Evolutionary conservation across 129 eudicot species (phyloP).

Genomic region (Mikania micrantha): DNA sequence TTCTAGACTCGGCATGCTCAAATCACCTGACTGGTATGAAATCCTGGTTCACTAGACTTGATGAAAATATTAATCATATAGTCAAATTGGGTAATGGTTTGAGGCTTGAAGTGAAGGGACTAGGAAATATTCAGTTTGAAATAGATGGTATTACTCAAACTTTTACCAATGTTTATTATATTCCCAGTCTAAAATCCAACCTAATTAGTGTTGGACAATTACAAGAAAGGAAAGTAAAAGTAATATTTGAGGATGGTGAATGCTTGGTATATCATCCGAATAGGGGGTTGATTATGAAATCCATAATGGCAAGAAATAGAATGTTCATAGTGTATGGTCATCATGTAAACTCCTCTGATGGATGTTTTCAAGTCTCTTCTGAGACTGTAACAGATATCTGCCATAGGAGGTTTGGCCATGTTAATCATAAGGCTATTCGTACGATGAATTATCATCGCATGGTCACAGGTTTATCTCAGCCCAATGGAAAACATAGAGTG

Average conservation of each 20-base stretch:
- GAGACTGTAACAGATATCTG: not conserved
- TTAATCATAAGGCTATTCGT: not conserved
- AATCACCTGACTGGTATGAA: too few relatives aligned
- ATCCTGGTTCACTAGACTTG: too few relatives aligned
- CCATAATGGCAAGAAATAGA: not conserved
- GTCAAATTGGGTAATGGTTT: too few relatives aligned
- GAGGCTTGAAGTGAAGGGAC: too few relatives aligned
- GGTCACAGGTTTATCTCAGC: not conserved
- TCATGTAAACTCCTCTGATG: too few relatives aligned
- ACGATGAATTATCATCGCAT: not conserved
- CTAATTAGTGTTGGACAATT: too few relatives aligned
- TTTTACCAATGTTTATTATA: too few relatives aligned
- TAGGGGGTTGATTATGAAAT: not conserved
- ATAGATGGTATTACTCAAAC: too few relatives aligned
- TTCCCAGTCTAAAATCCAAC: too few relatives aligned
- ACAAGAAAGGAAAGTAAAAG: not conserved
- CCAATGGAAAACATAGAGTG: not conserved
- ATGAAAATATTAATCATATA: too few relatives aligned
- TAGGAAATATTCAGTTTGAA: too few relatives aligned
- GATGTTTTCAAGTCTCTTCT: not conserved
- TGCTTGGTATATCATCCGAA: conserved; percentile 1
- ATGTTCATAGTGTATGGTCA: not conserved
- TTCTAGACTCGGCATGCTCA: too few relatives aligned
- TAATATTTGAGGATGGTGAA: not conserved
- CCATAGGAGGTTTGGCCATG: not conserved